Evolutionary conservation across 1,284 basidiomycete genomes (phyloP), one percentile per base, ranked within the genome.

Genomic region (Albatrellus sp.): DNA sequence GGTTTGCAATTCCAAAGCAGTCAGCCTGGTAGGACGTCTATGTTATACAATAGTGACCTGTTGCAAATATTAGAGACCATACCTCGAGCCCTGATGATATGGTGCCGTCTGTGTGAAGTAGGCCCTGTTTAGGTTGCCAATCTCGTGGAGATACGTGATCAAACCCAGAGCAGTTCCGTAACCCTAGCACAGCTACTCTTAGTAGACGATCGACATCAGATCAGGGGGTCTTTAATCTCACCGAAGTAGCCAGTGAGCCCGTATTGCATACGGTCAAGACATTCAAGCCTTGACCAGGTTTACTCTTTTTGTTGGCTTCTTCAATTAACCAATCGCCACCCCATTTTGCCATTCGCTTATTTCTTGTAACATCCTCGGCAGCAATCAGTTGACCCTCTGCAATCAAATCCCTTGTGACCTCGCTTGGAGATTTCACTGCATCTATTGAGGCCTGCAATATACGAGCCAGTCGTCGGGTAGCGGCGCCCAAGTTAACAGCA

Each of bases 251-350:
- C 48, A 96, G 69, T 20, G 85, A 89, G 14, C 91, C 91, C 14
- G 91, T 94, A 62, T 96, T 96, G 68, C 91, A 96, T n/a, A 94
- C 89, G 3, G 90, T 94, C 60, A 94, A 67, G 20, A 93, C 75
- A 57, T 88, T 89, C 46, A 93, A 60, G 44, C 62, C 65, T 48
- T 66, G 64, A 43, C 69, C 70, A 11, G 63, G 59, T 37, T 69
- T 70, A 48, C 74, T 75, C 35, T 57, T 57, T 37, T 62, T 57
- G 50, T 70, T 68, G 11, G 77, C 69, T 47, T 69, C 67, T 35
- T 77, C 62, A 37, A 81, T 61, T 28, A 94, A 67, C 91, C 91
- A 94, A 39, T 87, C 79, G 3, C 84, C 89, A 19, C 90, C 90
- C 58, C 75, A 71, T 52, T 76, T 75, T 5, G 85, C 74, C 84